Evolutionary conservation across 2,329 filamentous ascomycete species (phyloP).

Genomic region (Endothia cerciana): DNA sequence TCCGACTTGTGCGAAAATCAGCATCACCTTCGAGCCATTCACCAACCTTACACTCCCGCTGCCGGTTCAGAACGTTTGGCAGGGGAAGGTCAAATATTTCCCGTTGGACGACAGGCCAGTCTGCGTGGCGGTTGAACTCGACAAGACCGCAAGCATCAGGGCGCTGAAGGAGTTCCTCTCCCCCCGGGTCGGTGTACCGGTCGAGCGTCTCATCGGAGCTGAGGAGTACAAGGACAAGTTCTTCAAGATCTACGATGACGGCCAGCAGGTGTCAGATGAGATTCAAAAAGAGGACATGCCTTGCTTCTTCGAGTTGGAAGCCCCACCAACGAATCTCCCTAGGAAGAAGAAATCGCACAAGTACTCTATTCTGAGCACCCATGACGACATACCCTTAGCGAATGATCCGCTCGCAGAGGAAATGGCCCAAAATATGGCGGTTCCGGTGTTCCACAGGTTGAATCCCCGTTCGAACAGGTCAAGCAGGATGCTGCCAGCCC

Average conservation of each 20-base stretch:
- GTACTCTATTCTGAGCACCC: slow-evolving; percentile 35
- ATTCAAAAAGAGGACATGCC: slow-evolving; percentile 69
- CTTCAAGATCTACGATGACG: slow-evolving; percentile 83
- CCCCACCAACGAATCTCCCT: slow-evolving; percentile 74
- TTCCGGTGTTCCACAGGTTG: slow-evolving; percentile 70
- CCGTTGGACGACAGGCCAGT: slow-evolving; percentile 75
- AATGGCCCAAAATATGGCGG: slow-evolving; percentile 67
- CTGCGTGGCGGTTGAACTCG: slow-evolving; percentile 76
- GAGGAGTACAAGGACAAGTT: slow-evolving; percentile 85
- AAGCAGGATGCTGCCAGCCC: slow-evolving; percentile 21
- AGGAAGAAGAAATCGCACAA: slow-evolving; percentile 45
- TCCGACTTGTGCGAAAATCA: slow-evolving; percentile 88
- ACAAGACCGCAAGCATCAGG: slow-evolving; percentile 73
- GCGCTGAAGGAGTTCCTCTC: slow-evolving; percentile 72
- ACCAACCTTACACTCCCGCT: slow-evolving; percentile 91
- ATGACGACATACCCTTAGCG: slow-evolving; percentile 55
- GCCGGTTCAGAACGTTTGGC: slow-evolving; percentile 84
- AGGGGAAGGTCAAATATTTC: slow-evolving; percentile 73
- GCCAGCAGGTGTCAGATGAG: slow-evolving; percentile 68
- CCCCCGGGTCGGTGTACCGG: slow-evolving; percentile 66
- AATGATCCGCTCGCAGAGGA: slow-evolving; percentile 64
- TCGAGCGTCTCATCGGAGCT: slow-evolving; percentile 71
- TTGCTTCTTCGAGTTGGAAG: slow-evolving; percentile 77
- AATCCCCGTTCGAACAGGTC: slow-evolving; percentile 32
- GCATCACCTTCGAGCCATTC: slow-evolving; percentile 98